phyloP scores from a whole-genome alignment of 768 basidiomycete species.

The Amanita subjunquillea region DNA sequence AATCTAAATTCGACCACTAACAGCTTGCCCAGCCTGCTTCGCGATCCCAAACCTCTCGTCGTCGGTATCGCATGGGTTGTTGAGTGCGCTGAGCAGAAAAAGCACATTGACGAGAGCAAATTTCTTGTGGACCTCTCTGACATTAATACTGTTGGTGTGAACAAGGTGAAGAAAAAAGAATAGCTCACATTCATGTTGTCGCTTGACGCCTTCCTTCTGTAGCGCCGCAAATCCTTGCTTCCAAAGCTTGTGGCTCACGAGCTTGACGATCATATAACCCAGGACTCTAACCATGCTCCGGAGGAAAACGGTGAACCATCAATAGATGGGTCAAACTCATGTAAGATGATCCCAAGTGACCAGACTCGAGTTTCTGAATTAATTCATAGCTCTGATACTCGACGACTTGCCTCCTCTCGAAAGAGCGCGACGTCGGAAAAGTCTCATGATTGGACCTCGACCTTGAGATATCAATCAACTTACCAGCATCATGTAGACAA shows the following conservation, averaged over 20 bases:
- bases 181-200: background rate
- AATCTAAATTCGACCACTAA: background rate
- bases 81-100: conserved; percentile 65
- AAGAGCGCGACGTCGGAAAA: conserved; percentile 47
- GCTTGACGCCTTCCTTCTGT: conserved; percentile 3
- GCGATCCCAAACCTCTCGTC: conserved; percentile 61
- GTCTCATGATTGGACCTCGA: conserved; percentile 20
- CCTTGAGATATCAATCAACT: conserved; percentile 8
- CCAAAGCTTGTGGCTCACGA: conserved; percentile 44
- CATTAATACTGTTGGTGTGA: conserved; percentile 45
- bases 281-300: conserved; percentile 15
- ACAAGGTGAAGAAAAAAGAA: conserved; percentile 38
- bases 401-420: conserved; percentile 62
- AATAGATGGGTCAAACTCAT: conserved; percentile 34
- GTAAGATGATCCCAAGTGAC: conserved; percentile 18
- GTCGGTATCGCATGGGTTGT: conserved; percentile 89
- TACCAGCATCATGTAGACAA: background rate
- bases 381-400: conserved; percentile 25
- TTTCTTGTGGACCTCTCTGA: conserved; percentile 58
- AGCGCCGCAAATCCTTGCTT: conserved; percentile 70
- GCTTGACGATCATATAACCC: conserved; percentile 13
- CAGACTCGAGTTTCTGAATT: conserved; percentile 4
- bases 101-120: conserved; percentile 50
- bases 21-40: conserved; percentile 33
- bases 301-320: conserved; percentile 27